These are phyloP conservation scores for Lactarius psammicola DNA, from an alignment of 768 basidiomycete species.

Conservation along the genomic window DNA sequence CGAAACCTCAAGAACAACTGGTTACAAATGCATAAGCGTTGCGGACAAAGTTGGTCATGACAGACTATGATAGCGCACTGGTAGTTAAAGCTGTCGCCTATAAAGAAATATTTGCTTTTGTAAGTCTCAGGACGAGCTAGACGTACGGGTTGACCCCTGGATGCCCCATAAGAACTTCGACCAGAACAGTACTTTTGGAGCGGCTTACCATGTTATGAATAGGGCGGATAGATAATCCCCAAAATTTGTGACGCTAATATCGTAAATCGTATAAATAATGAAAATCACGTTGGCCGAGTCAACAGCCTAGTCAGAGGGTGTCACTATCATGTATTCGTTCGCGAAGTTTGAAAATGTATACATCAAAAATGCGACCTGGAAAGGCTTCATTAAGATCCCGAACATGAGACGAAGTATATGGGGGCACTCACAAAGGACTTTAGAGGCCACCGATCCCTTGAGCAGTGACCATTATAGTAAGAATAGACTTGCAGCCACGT, in stretches of 20 bases:
- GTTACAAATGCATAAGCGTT: background rate
- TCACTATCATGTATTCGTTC: background rate
- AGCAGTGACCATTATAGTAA: background rate
- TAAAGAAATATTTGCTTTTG: background rate
- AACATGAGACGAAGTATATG: background rate
- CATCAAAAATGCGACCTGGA: background rate
- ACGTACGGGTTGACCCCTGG: background rate
- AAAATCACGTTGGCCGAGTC: background rate
- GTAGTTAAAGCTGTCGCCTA: background rate
- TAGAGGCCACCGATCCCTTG: background rate
- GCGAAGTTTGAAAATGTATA: background rate
- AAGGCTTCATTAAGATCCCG: background rate
- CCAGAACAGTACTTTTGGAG: too few relatives aligned
- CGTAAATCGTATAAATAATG: background rate
- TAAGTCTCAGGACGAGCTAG: background rate
- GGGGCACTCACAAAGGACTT: too few relatives aligned
- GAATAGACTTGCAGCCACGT: background rate
- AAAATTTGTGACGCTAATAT: too few relatives aligned
- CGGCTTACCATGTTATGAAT: background rate
- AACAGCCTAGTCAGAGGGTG: background rate
- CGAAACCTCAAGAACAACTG: background rate
- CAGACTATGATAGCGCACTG: background rate
- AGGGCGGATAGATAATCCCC: too few relatives aligned
- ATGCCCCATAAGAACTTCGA: background rate
- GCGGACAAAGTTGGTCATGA: background rate